Evolutionary conservation across 2,329 filamentous ascomycete genomes (phyloP), one percentile per base, ranked within the genome.

Genomic region (Fusarium hainanense): DNA sequence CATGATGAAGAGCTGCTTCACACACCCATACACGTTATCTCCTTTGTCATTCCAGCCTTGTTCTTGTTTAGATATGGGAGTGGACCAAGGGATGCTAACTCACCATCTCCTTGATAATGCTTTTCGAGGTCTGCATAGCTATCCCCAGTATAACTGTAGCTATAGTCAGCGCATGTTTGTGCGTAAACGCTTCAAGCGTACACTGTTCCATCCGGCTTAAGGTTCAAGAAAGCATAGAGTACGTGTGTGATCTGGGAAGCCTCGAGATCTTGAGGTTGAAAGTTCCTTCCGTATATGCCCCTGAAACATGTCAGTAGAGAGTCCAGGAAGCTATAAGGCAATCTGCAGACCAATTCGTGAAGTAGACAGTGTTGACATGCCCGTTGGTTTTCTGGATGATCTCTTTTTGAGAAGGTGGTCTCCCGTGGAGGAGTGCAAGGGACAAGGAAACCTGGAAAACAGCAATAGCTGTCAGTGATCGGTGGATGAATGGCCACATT

Each of bases 201-300:
- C 80, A 95, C 91, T 73, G 92, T 91, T 34, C 94, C 94, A 55
- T 91, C 87, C 1, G 87, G 77, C 11, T 84, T 83, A 20, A 97
- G 79, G 75, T 97, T 94, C 74, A 93, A 91, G 79, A 97, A 97
- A 4, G 93, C 87, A 75, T 88, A 97, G 4, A 97, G 84, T 3
- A 97, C 84, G 73, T 96, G 92, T 1, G 91, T 95, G 54, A 97
- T 81, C 67, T 93, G 86, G 20, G 68, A 60, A 27, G 49, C 58
- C 14, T 56, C 42, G 18, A 70, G 55, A 42, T 70, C 50, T 47
- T 68, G 64, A 34, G 68, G 63, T 23, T 87, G 47, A 80, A 68
- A 70, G 34, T 68, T 47, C 48, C 63, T 63, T 51, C 47, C 49
- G 20, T 70, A 57, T 12, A 58, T 68, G 12, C 63, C 58, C 67